Percentiles rank a stretch among this genome's conserved stretches.
phyloP scores from a whole-genome alignment of 1,139 yeast genomes.

The Diutina pseudorugosa region DNA sequence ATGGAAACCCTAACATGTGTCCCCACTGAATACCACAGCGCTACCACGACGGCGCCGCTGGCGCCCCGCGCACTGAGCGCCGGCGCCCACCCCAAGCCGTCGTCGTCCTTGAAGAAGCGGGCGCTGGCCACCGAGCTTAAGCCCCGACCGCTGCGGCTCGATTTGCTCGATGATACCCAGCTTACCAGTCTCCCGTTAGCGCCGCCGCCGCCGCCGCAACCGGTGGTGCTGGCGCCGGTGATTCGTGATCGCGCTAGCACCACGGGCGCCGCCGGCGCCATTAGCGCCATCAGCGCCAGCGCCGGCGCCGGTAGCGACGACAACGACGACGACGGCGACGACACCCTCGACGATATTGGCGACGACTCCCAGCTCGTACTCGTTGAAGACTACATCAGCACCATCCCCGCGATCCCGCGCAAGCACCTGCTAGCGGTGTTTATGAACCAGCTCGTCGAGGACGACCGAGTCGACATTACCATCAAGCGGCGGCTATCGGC shows the following conservation, averaged over 20 bases:
- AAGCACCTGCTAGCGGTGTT: conserved; percentile 2
- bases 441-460: background rate
- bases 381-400: background rate
- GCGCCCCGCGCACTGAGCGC: no score
- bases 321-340: background rate
- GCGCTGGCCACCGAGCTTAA: background rate
- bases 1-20: background rate
- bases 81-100: no score
- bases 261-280: background rate
- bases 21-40: background rate
- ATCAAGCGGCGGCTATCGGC: background rate
- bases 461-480: background rate
- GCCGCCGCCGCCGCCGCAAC: background rate
- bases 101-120: background rate
- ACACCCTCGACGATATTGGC: background rate
- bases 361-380: conserved; percentile 1
- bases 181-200: conserved; percentile 2
- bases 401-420: background rate
- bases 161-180: conserved; percentile 1
- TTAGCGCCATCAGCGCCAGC: background rate
- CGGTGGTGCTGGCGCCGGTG: background rate
- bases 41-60: background rate
- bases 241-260: background rate
- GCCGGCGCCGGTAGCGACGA: background rate
- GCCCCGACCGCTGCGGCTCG: background rate